Conservation (phyloP, 176 grass and related monocot genomes). For the Aegilops sharonensis region DNA sequence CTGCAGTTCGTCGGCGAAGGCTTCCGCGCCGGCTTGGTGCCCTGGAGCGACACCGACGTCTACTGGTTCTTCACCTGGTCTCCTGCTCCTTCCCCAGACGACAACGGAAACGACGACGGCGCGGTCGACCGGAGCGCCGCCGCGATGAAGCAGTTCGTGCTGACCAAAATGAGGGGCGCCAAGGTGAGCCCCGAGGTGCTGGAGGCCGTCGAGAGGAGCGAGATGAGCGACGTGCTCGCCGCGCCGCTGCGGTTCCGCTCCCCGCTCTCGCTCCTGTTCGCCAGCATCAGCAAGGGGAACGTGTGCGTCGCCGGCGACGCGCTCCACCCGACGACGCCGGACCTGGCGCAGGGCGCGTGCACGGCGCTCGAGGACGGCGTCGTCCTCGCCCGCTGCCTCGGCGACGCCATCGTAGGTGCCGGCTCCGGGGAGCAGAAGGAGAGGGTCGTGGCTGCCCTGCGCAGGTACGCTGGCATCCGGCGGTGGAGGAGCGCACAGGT, state of each 20-base stretch:
- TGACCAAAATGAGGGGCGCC: neutral
- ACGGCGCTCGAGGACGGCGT: slow-evolving; percentile 63
- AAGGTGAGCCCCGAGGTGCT: neutral
- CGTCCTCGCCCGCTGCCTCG: slow-evolving; percentile 54
- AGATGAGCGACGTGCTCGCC: slow-evolving; percentile 15
- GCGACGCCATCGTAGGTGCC: neutral
- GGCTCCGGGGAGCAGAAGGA: neutral
- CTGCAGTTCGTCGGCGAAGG: slow-evolving; percentile 13
- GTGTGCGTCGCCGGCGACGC: slow-evolving; percentile 73
- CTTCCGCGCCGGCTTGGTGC: neutral
- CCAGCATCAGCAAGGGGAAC: slow-evolving; percentile 47
- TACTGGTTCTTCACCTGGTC: slow-evolving; percentile 20
- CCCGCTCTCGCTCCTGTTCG: neutral
- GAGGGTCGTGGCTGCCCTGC: neutral
- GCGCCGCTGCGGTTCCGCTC: neutral
- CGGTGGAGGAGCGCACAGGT: slow-evolving; percentile 1
- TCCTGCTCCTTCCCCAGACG: neutral
- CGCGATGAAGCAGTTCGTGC: slow-evolving; percentile 7
- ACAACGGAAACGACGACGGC: neutral
- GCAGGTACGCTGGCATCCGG: neutral
- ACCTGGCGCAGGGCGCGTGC: slow-evolving; percentile 72
- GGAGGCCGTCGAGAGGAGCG: slow-evolving; percentile 12
- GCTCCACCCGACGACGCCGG: slow-evolving; percentile 75
- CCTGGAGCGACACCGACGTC: slow-evolving; percentile 8
- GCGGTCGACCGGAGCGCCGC: neutral